Evolutionary conservation across 1,139 yeast genomes (phyloP).

Genomic region (Kodamaea arcana): DNA sequence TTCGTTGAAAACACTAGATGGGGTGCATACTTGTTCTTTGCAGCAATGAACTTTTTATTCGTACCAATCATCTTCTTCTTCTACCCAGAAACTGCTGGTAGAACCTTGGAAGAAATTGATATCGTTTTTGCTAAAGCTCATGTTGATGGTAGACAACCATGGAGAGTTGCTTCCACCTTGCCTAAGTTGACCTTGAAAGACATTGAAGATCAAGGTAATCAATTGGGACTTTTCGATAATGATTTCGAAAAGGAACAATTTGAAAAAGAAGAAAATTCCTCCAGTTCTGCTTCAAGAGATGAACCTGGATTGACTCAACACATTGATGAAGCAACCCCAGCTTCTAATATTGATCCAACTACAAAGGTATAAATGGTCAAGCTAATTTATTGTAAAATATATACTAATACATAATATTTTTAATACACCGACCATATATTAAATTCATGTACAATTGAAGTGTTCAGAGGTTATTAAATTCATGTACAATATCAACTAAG

Average conservation of each 20-base stretch:
- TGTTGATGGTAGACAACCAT: conserved; percentile 43
- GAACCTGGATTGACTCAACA: conserved; percentile 2
- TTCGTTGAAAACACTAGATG: conserved; percentile 41
- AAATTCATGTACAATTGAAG: too few relatives aligned
- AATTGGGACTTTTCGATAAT: conserved; percentile 43
- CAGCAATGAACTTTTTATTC: conserved; percentile 22
- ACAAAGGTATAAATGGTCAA: conserved; percentile 9
- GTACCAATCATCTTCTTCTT: conserved; percentile 25
- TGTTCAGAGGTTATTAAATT: too few relatives aligned
- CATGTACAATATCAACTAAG: too few relatives aligned
- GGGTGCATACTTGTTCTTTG: conserved; percentile 38
- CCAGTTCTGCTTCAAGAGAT: conserved; percentile 17
- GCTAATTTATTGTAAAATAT: too few relatives aligned
- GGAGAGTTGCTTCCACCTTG: conserved; percentile 49
- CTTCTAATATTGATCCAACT: conserved; percentile 7
- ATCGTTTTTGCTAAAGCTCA: conserved; percentile 45
- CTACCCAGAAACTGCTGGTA: conserved; percentile 31
- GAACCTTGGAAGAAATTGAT: conserved; percentile 37
- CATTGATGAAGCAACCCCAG: conserved; percentile 2
- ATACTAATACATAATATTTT: too few relatives aligned
- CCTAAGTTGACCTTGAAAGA: conserved; percentile 44
- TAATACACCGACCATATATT: too few relatives aligned
- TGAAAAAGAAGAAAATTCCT: conserved; percentile 28
- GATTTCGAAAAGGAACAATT: conserved; percentile 33
- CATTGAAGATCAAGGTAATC: conserved; percentile 45